Conservation (phyloP, 768 basidiomycete genomes). For the Leccinum sublutescens region DNA sequence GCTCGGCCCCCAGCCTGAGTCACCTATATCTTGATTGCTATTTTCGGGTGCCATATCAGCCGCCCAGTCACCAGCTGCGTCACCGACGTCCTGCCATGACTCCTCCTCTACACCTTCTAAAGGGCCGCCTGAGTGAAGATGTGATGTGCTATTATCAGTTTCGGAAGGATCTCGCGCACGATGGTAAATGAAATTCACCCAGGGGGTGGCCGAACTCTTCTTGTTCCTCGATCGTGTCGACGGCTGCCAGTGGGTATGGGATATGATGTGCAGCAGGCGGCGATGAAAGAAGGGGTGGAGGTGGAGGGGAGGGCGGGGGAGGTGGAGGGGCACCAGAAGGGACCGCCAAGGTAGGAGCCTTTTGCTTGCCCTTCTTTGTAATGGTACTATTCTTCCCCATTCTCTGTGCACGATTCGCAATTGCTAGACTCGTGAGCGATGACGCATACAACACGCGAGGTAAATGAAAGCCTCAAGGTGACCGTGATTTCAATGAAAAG, state of each 20-base stretch:
- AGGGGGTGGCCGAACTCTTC: conserved; percentile 19
- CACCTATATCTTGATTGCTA: conserved; percentile 14
- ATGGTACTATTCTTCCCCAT: conserved; percentile 29
- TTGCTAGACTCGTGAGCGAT: conserved; percentile 22
- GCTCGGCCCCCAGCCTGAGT: conserved; percentile 22
- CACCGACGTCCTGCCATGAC: conserved; percentile 28
- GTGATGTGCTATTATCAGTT: conserved; percentile 11
- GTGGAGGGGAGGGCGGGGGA: conserved; percentile 11
- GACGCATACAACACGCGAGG: conserved; percentile 29
- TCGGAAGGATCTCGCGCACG: neutral
- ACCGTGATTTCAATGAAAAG: conserved; percentile 11
- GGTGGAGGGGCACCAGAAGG: conserved; percentile 10
- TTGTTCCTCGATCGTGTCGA: conserved; percentile 29
- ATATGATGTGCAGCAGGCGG: conserved; percentile 29
- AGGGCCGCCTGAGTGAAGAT: conserved; percentile 17
- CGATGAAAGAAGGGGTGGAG: conserved; percentile 14
- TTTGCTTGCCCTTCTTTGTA: conserved; percentile 36
- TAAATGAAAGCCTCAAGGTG: conserved; percentile 32
- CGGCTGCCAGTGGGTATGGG: conserved; percentile 12
- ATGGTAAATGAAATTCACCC: conserved; percentile 19
- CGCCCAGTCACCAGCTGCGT: conserved; percentile 28
- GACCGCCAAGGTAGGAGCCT: conserved; percentile 15
- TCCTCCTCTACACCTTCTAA: conserved; percentile 22
- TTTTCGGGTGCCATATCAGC: conserved; percentile 21
- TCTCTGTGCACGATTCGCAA: conserved; percentile 14